Evolutionary conservation across 768 basidiomycete species (phyloP).

Genomic region (Termitomyces sp.): DNA sequence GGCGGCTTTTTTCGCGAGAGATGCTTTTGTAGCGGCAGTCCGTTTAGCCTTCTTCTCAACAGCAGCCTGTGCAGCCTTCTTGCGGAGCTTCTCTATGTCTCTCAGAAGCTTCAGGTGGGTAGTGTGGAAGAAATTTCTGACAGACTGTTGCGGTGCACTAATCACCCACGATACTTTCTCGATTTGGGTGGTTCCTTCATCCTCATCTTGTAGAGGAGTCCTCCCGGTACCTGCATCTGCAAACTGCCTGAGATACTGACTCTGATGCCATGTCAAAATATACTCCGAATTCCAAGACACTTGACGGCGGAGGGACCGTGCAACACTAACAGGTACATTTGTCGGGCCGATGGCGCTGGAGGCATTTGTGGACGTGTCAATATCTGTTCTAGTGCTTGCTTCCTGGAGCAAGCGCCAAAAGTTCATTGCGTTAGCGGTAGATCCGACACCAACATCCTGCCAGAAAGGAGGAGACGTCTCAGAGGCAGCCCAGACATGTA

Average conservation of each 20-base stretch:
- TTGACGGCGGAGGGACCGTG: conserved; percentile 54
- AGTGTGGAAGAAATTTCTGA: conserved; percentile 44
- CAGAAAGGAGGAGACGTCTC: conserved; percentile 53
- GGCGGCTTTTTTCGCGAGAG: conserved; percentile 62
- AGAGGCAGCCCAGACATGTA: conserved; percentile 60
- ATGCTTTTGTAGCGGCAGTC: conserved; percentile 45
- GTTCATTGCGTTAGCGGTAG: conserved; percentile 34
- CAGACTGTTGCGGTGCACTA: conserved; percentile 52
- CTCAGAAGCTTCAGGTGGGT: conserved; percentile 36
- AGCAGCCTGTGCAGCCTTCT: conserved; percentile 31
- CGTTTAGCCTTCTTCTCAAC: conserved; percentile 34
- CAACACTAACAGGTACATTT: conserved; percentile 29
- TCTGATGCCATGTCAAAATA: conserved; percentile 66
- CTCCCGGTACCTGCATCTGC: conserved; percentile 38
- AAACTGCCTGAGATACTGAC: conserved; percentile 57
- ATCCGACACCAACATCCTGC: conserved; percentile 44
- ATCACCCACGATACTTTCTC: conserved; percentile 50
- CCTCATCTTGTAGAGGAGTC: conserved; percentile 50
- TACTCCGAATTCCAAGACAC: conserved; percentile 64
- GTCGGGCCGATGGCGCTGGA: conserved; percentile 23
- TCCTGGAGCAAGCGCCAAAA: conserved; percentile 62
- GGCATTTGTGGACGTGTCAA: conserved; percentile 19
- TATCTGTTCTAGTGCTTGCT: conserved; percentile 40
- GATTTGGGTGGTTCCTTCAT: conserved; percentile 38
- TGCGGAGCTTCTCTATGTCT: conserved; percentile 43